phyloP scores from a whole-genome alignment of 371 early-diverging fungal genomes.

The Zychaea mexicana region DNA sequence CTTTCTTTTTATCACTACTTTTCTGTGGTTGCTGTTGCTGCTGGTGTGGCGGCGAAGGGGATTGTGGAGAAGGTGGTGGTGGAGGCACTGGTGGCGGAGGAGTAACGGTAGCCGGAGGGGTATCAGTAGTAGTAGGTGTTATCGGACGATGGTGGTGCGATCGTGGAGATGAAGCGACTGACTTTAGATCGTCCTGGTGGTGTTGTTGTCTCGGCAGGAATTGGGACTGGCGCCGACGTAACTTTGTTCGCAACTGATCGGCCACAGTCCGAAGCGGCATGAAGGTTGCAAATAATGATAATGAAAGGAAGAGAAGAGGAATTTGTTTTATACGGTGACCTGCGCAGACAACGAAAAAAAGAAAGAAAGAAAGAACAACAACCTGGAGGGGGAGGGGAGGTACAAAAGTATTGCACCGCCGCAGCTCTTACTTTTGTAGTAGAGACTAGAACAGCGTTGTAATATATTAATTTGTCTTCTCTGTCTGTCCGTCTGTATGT shows the following conservation, averaged over 20 bases:
- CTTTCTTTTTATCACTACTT: neutral
- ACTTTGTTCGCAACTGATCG: conserved; percentile 37
- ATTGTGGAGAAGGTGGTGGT: conserved; percentile 7
- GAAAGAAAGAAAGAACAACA: conserved; percentile 12
- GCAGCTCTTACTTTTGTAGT: too few relatives aligned
- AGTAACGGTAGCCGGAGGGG: too few relatives aligned
- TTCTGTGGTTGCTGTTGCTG: neutral
- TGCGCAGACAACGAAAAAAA: conserved; percentile 6
- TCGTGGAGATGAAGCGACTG: neutral
- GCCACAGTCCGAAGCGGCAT: conserved; percentile 44
- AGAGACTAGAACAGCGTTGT: too few relatives aligned
- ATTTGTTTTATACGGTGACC: too few relatives aligned
- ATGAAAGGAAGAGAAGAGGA: conserved; percentile 2
- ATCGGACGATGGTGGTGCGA: neutral
- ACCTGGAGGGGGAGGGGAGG: too few relatives aligned
- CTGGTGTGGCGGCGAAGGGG: neutral
- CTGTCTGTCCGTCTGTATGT: too few relatives aligned
- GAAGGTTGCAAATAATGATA: conserved; percentile 1
- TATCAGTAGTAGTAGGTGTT: neutral
- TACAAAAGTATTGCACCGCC: too few relatives aligned
- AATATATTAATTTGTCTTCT: too few relatives aligned
- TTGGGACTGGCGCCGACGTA: conserved; percentile 35
- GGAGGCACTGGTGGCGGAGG: conserved; percentile 1
- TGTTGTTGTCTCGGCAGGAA: conserved; percentile 21
- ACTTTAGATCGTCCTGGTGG: neutral